A percentile compares a stretch with the other conserved stretches of the same genome.
Conservation (phyloP, 1,284 basidiomycete species). For the Dichomitus squalens region DNA sequence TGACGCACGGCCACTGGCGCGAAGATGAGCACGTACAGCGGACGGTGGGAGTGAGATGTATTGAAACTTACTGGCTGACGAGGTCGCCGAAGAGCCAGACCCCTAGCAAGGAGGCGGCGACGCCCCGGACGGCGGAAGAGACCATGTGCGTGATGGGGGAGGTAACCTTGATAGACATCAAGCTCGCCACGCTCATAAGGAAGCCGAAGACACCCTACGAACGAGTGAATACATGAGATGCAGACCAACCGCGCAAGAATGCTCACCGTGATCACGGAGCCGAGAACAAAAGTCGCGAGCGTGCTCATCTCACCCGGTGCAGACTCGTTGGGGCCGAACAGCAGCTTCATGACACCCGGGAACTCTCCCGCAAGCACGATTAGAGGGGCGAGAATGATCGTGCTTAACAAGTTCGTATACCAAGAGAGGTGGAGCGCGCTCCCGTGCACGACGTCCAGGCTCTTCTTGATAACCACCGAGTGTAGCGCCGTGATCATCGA, state of each 20-base stretch:
- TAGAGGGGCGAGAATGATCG: conserved; percentile 65
- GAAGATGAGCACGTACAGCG: conserved; percentile 1
- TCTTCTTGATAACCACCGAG: conserved; percentile 86
- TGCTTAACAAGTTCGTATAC: conserved; percentile 82
- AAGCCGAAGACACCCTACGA: conserved; percentile 79
- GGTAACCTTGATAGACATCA: conserved; percentile 89
- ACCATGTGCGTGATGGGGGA: conserved; percentile 94
- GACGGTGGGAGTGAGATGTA: not conserved
- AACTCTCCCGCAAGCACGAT: conserved; percentile 74
- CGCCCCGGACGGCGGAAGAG: conserved; percentile 83
- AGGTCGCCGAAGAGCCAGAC: conserved; percentile 76
- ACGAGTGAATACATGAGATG: not conserved
- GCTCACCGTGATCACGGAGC: conserved; percentile 74
- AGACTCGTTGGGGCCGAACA: conserved; percentile 49
- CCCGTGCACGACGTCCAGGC: conserved; percentile 73
- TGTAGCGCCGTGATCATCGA: conserved; percentile 81
- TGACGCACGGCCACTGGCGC: conserved; percentile 70
- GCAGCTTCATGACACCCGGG: conserved; percentile 56
- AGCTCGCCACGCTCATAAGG: conserved; percentile 87
- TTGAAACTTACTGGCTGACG: conserved; percentile 66
- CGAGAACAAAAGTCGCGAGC: conserved; percentile 72
- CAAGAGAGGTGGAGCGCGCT: conserved; percentile 81
- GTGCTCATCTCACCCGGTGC: conserved; percentile 45
- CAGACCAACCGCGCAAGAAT: not conserved
- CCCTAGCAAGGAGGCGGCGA: conserved; percentile 76